Percentiles rank a stretch among this genome's conserved stretches.
phyloP scores from a whole-genome alignment of 202 grass and related monocot genomes.

The Brachypodium distachyon region DNA sequence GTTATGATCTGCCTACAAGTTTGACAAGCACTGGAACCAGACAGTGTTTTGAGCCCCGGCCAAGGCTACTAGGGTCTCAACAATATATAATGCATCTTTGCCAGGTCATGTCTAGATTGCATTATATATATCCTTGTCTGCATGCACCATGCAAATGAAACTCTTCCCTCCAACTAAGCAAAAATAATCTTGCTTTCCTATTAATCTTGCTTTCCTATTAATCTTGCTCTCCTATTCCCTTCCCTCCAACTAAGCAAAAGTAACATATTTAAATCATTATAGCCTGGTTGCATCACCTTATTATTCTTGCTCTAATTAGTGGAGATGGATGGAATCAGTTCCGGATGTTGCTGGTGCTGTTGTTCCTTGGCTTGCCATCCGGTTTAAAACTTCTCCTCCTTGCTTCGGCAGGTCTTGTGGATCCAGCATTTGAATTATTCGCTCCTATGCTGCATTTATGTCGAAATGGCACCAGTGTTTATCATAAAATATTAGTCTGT shows the following conservation, averaged over 20 bases:
- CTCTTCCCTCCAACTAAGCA: too few species aligned
- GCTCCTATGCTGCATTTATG: slow-evolving; percentile 44
- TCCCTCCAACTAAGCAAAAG: too few species aligned
- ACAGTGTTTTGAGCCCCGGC: not conserved
- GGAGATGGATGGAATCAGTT: slow-evolving; percentile 1
- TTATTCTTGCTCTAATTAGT: too few species aligned
- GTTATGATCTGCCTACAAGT: slow-evolving; percentile 8
- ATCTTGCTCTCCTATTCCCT: too few species aligned
- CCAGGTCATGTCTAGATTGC: too few species aligned
- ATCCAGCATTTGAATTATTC: slow-evolving; percentile 51
- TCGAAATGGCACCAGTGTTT: not conserved
- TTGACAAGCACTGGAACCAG: not conserved
- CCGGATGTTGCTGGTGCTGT: not conserved
- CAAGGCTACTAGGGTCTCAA: not conserved
- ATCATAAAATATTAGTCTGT: too few species aligned
- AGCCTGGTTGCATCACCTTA: too few species aligned
- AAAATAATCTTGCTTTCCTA: too few species aligned
- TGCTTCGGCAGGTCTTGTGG: slow-evolving; percentile 54
- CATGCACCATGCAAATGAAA: too few species aligned
- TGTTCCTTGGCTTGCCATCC: slow-evolving; percentile 24
- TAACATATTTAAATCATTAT: too few species aligned
- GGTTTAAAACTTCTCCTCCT: slow-evolving; percentile 5
- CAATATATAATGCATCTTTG: not conserved
- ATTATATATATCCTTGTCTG: not conserved
- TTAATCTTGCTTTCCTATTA: too few species aligned